Base-by-base conservation (phyloP, 148 eudicot species). In the Rhododendron simsii region DNA sequence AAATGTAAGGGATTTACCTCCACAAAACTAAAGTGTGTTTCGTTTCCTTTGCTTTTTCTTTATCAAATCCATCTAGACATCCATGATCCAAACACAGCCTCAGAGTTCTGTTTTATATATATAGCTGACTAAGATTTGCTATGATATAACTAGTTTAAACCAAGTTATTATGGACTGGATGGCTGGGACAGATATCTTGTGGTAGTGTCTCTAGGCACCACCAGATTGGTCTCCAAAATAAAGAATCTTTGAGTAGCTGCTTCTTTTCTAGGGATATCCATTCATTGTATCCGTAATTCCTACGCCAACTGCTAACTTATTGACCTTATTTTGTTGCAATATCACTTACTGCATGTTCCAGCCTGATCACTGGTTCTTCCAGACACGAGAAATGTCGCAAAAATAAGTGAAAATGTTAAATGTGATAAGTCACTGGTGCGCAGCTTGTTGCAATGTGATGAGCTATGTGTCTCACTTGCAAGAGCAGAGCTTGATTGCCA, bases 401-500 rank as follows among this genome's bases (percentile, higher is more conserved):
- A 74, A 55, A 74, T 87, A 39, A 87, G 90, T 76, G 89, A 85
- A 85, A 83, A 87, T 30, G 59, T 18, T 65, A 85, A 83, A 87
- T 30, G 59, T 18, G 75, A 80, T 41, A 39, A 65, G 76, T 39
- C 87, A 87, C 83, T 28, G 80, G 84, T 11, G 50, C 11, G 50
- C 81, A 80, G 78, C 89, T 71, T 90, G 92, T 63, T 90, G 92
- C 83, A 45, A 28, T 74, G 88, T 88, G 50, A 44, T 90, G 92
- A 85, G 59, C 73, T 88, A 90, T 59, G 35, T 33, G 35, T 86
- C 89, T 39, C 80, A 30, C 26, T 74, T 88, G 86, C 92, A 90
- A 85, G 84, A 87, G 18, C 90, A 90, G 77, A 88, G 89, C 81
- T 88, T 90, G 83, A 59, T 90, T 30, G 88, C 92, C 37, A 90